phyloP scores from a whole-genome alignment of 1,284 basidiomycete genomes.

The Irpex sp. region DNA sequence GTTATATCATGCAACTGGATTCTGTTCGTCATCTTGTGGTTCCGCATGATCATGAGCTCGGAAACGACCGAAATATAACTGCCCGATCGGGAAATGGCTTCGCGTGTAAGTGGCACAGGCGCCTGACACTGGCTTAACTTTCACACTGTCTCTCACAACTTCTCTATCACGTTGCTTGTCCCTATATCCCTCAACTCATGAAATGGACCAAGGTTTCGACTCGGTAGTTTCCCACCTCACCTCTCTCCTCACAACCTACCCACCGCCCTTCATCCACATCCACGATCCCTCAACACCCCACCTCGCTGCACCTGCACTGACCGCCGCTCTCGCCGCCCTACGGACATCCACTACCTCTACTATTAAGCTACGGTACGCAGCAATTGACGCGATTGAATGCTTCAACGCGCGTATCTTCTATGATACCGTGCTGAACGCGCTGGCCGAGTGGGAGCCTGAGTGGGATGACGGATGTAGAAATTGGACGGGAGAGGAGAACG shows the following conservation, averaged over 20 bases:
- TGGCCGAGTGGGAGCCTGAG: constrained; percentile 48
- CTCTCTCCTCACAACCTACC: constrained; percentile 41
- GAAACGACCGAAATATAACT: neutral
- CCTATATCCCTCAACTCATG: neutral
- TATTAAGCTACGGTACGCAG: constrained; percentile 34
- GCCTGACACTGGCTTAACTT: too few relatives aligned
- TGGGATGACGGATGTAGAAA: constrained; percentile 58
- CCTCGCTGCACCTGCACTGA: constrained; percentile 38
- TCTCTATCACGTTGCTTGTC: too few relatives aligned
- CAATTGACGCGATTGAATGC: constrained; percentile 57
- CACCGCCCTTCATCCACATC: constrained; percentile 68
- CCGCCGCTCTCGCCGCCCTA: constrained; percentile 19
- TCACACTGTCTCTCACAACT: too few relatives aligned
- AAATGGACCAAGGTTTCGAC: constrained; percentile 22
- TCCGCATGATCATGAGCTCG: too few relatives aligned
- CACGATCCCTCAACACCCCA: constrained; percentile 54
- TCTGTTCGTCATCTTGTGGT: too few relatives aligned
- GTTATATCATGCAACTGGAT: neutral
- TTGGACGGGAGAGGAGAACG: constrained; percentile 33
- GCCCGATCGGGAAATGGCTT: too few relatives aligned
- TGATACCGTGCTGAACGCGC: constrained; percentile 56
- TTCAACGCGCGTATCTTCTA: constrained; percentile 64
- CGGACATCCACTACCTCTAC: constrained; percentile 7
- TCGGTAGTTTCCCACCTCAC: constrained; percentile 33
- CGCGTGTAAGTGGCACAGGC: too few relatives aligned